Evolutionary conservation across 164 flowering plant genomes (phyloP).

Genomic region (Sedum album): DNA sequence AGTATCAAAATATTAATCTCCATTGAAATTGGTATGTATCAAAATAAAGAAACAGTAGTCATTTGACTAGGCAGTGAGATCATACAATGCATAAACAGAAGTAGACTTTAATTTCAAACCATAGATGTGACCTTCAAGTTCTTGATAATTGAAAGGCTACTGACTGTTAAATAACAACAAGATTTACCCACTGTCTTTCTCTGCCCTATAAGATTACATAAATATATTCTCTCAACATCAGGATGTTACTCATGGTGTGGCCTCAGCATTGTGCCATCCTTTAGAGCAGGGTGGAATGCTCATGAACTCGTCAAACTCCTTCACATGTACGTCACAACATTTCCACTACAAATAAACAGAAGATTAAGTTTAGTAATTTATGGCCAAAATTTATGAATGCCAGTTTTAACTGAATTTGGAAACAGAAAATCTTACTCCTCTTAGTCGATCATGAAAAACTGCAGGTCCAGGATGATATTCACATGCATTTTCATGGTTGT

Average conservation of each 20-base stretch:
- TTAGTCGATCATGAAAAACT: constrained; percentile 76
- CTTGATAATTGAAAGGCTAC: no score
- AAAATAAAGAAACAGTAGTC: no score
- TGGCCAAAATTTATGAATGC: not conserved
- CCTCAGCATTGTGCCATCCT: constrained; percentile 92
- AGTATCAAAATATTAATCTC: no score
- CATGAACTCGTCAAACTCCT: constrained; percentile 95
- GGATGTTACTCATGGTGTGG: constrained; percentile 23
- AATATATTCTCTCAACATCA: not conserved
- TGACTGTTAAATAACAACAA: not conserved
- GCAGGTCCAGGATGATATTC: constrained; percentile 94
- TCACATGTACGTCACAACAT: constrained; percentile 83
- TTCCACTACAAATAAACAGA: constrained; percentile 64
- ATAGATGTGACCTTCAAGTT: no score
- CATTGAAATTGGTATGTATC: no score
- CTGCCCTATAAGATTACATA: not conserved
- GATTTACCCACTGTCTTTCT: not conserved
- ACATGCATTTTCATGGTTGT: constrained; percentile 83
- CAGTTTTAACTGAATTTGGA: not conserved
- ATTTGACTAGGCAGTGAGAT: no score
- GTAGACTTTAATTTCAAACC: no score
- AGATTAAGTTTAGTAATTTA: not conserved
- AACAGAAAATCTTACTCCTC: constrained; percentile 49
- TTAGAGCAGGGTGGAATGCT: constrained; percentile 76
- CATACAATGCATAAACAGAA: no score